Base-by-base conservation (phyloP, 2,329 filamentous ascomycete genomes). In the Sporothrix brunneoviolacea region DNA sequence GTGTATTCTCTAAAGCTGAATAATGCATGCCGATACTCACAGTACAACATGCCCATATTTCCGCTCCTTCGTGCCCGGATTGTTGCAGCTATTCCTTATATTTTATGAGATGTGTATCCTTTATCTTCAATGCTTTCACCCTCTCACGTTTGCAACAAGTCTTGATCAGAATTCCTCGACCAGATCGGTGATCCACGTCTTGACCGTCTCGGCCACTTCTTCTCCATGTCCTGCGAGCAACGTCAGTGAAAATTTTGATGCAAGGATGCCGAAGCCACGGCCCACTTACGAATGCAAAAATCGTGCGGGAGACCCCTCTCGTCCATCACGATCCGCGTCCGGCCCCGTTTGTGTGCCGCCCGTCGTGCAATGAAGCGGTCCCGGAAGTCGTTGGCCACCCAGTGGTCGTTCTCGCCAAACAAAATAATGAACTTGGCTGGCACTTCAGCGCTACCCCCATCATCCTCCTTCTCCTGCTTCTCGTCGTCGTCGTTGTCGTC, bases 351-450 rank as follows among this genome's bases (percentile, higher is more conserved):
- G 24, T 63, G 52, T 2, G 50, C 24, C 53, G 53, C 9, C 22
- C 60, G 38, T 61, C 62, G 21, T 63, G 66, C 67, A 48, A 84
- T 78, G 52, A 84, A 77, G 24, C 70, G 70, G 56, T 83, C 78
- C 8, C 81, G 69, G 41, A 73, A 70, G 44, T 72, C 67, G 42
- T 79, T 67, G 3, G 76, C 75, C 1, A 85, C 78, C 82, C 82
- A 85, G 51, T 82, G 74, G 54, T 85, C 82, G 45, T 75, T 65
- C 54, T 73, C 67, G 2, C 74, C 81, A 56, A 82, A 84, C 44
- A 81, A 76, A 55, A 83, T 72, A 56, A 77, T 75, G 58, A 84
- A 77, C 54, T 73, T 79, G 1, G 73, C 74, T 19, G 63, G 53
- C 8, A 30, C 8, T 13, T 8, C 8, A 30, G 13, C 28, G 8